Evolutionary conservation across 768 basidiomycete genomes (phyloP), one percentile per base, ranked within the genome.

Genomic region (Lactarius evosmus): DNA sequence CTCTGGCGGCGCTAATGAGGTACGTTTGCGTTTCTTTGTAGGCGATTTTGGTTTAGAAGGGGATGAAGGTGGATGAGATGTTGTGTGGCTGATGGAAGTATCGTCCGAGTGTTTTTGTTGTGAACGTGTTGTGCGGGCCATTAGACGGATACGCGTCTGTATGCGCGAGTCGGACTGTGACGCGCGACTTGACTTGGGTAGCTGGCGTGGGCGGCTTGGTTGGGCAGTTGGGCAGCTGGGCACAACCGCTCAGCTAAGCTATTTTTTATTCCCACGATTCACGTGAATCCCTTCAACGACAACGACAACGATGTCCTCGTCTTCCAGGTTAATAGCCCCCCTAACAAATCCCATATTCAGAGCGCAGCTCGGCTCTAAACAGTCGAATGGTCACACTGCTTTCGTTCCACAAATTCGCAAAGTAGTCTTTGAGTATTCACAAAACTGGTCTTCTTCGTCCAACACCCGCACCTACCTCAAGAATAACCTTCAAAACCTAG

Each of bases 351-450:
- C 79, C 19, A 70, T 84, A 51, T 70, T 79, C 44, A 75, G 83
- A 40, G 83, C 78, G 0, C 75, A 76, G 65, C 73, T 85, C 50
- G 78, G 82, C 67, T 85, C 91, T 0, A 71, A 73, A 29, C 87
- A 87, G 29, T 82, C 87, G 62, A 93, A 94, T 73, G 91, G 92
- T 1, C 89, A 89, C 72, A 72, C 76, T 49, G 78, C 84, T 1
- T 95, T 89, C 75, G 75, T 92, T 3, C 90, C 93, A 2, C 85
- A 85, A 66, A 79, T 90, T n/a, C 80, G 91, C 61, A 95, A 93
- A 72, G 79, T 96, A 65, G 91, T 96, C 67, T 84, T 96, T 73
- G 91, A 94, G 75, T 95, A 83, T 74, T 93, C 93, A 76, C 86
- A 95, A 70, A 83, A 83, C 59, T 90, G 88, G 83, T 84, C 88